These are phyloP conservation scores for Neonothopanus nambi DNA, from an alignment of 1,284 basidiomycete genomes.

Conservation along the genomic window DNA sequence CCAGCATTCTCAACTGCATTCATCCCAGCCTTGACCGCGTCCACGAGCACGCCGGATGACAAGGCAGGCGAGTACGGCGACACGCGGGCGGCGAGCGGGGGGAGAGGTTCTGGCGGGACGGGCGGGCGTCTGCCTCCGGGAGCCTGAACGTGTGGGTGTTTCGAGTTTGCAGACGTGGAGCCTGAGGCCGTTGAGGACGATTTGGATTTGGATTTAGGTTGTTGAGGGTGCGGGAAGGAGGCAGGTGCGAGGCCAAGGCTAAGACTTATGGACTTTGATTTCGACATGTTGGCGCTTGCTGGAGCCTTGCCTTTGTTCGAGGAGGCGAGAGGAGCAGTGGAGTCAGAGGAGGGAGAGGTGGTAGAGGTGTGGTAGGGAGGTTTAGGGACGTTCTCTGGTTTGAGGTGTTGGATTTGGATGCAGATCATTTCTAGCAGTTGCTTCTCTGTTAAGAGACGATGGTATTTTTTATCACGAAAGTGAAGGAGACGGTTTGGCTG, in stretches of 20 bases:
- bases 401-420: conserved; percentile 70
- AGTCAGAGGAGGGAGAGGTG: conserved; percentile 23
- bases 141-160: not conserved
- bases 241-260: no score
- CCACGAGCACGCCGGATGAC: conserved; percentile 70
- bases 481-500: not conserved
- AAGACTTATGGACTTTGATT: conserved; percentile 22
- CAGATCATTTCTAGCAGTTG: conserved; percentile 79
- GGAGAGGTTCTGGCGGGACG: conserved; percentile 54
- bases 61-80: conserved; percentile 72
- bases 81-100: conserved; percentile 52
- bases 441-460: conserved; percentile 63
- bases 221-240: no score
- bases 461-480: not conserved
- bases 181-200: conserved; percentile 26
- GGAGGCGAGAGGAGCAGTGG: conserved; percentile 22
- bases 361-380: conserved; percentile 54
- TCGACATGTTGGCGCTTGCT: conserved; percentile 16
- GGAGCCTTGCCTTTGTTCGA: conserved; percentile 37
- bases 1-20: conserved; percentile 50
- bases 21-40: conserved; percentile 81
- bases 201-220: conserved; percentile 25
- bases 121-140: conserved; percentile 33
- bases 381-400: conserved; percentile 71
- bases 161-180: conserved; percentile 33